These are phyloP conservation scores for Heliophila coronopifolia DNA, from an alignment of 441 rosid genomes.

Conservation along the genomic window DNA sequence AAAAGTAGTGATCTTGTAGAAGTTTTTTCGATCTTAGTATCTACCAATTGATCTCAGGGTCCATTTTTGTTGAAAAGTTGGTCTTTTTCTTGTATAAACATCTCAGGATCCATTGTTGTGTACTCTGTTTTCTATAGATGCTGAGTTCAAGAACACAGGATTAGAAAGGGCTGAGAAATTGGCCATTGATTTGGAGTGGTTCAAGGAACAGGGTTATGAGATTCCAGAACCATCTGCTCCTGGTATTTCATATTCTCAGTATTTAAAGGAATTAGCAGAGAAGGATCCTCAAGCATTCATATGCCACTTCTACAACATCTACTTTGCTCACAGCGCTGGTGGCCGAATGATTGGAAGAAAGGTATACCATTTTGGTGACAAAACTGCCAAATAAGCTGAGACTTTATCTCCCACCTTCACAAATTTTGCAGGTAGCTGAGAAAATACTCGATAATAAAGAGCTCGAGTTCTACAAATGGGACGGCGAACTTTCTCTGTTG, in stretches of 20 bases:
- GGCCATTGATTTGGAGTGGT: slow-evolving; percentile 76
- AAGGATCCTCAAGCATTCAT: slow-evolving; percentile 90
- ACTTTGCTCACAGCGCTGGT: slow-evolving; percentile 93
- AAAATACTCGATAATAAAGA: slow-evolving; percentile 60
- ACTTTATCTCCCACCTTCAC: not conserved
- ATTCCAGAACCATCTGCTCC: slow-evolving; percentile 80
- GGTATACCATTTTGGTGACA: no score
- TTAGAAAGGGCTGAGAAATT: slow-evolving; percentile 67
- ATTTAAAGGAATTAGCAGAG: slow-evolving; percentile 61
- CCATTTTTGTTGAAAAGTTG: not conserved
- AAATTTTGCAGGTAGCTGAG: slow-evolving; percentile 55
- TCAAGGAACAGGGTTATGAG: slow-evolving; percentile 67
- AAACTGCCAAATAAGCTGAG: no score
- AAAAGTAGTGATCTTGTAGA: not conserved
- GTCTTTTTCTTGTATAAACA: not conserved
- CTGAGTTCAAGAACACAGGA: slow-evolving; percentile 77
- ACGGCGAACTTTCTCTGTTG: slow-evolving; percentile 68
- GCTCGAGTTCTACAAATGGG: slow-evolving; percentile 88
- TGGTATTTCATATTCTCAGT: slow-evolving; percentile 50
- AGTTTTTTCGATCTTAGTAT: not conserved
- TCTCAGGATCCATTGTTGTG: not conserved
- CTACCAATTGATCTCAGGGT: no score
- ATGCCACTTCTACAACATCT: slow-evolving; percentile 91
- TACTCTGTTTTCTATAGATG: slow-evolving; percentile 39
- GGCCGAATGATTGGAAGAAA: slow-evolving; percentile 94